Evolutionary conservation across 2,329 filamentous ascomycete genomes (phyloP), one percentile per base, ranked within the genome.

Genomic region (Cladosporium sp.): DNA sequence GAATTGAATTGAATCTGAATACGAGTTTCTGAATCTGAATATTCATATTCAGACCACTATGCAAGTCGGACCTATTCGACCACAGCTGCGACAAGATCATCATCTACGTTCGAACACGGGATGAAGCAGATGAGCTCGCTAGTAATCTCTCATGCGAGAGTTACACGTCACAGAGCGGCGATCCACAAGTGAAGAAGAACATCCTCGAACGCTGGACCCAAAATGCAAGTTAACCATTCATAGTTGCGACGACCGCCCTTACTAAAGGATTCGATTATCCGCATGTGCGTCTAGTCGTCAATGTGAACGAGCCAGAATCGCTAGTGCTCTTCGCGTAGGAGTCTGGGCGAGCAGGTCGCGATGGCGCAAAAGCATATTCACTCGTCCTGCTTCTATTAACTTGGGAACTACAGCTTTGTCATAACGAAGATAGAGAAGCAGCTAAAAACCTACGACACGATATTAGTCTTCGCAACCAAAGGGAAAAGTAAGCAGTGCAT

Each of bases 321-420:
- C 38, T 54, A 19, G 39, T 54, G 13, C 15, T 43, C 17, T 54
- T 54, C 32, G 43, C 50, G 17, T 29, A 54, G 34, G 49, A 54
- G 39, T 52, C 53, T 41, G 27, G 53, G 12, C 30, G 43, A 27
- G 49, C 29, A 17, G 39, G 49, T 7, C 24, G 49, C 9, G 39
- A 49, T 15, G 30, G 49, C 7, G 17, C 43, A 29, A 12, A 39
- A 24, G 43, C 38, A 17, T 47, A 52, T 43, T 52, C 45, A 24
- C 24, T 53, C 3, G 44, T 53, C 7, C 7, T 53, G n/a, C 40
- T 53, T 5, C 51, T 30, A 18, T 27, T 30, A 30, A 47, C 39
- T 7, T 53, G 30, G 51, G 13, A 36, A 17, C 12, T 20, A 19
- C n/a, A 45, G 41, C 15, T 43, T 27, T 12, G 19, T 43, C n/a